phyloP scores from a whole-genome alignment of 495 filamentous ascomycete species.

The Glarea lozoyensis region DNA sequence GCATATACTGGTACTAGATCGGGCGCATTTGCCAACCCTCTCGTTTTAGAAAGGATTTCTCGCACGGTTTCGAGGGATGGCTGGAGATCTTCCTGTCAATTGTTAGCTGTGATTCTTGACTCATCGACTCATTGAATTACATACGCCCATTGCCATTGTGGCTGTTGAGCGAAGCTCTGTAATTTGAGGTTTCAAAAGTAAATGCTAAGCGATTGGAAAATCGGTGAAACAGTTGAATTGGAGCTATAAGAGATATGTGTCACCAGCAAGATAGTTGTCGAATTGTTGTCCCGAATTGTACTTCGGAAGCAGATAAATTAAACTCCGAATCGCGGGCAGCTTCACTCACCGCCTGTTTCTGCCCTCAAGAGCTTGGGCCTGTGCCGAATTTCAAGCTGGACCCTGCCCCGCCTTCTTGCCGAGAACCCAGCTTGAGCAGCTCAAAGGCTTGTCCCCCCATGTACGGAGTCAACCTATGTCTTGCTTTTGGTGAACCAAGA shows the following conservation, averaged over 20 bases:
- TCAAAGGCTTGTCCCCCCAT: no score
- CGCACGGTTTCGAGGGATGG: constrained; percentile 45
- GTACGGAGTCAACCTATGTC: no score
- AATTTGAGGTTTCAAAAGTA: not conserved
- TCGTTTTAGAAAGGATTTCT: constrained; percentile 43
- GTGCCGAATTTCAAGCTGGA: not conserved
- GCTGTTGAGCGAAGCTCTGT: not conserved
- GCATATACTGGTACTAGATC: constrained; percentile 83
- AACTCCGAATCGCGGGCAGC: not conserved
- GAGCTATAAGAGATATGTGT: no score
- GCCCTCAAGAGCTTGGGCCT: not conserved
- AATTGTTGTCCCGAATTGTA: no score
- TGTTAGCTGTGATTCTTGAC: constrained; percentile 2
- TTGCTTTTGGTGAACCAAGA: no score
- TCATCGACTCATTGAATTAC: not conserved
- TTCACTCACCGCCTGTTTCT: constrained; percentile 1
- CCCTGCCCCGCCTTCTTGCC: not conserved
- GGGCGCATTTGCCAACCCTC: constrained; percentile 46
- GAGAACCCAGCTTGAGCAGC: no score
- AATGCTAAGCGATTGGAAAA: no score
- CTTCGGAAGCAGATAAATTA: no score
- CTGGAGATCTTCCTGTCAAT: constrained; percentile 30
- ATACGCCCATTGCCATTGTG: constrained; percentile 12
- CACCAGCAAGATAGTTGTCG: no score
- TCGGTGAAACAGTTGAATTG: no score